Evolutionary conservation across 2,329 filamentous ascomycete species (phyloP).

Genomic region (Rhynchosporium agropyri): DNA sequence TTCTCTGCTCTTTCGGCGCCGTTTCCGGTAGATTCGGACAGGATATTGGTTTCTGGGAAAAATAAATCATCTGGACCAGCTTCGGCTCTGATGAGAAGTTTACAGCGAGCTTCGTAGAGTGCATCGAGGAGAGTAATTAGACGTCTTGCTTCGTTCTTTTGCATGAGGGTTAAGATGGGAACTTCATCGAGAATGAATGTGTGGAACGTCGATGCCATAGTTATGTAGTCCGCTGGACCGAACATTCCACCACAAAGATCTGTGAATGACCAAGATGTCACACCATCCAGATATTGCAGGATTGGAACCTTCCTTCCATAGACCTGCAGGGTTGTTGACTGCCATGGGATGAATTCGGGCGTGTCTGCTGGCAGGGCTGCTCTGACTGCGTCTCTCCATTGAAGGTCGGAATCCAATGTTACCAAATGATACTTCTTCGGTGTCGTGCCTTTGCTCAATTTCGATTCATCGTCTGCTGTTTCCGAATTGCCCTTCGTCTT

Average conservation of each 20-base stretch:
- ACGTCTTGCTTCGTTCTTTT: constrained; percentile 79
- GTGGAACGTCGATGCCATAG: constrained; percentile 77
- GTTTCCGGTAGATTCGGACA: constrained; percentile 21
- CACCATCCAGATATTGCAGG: constrained; percentile 58
- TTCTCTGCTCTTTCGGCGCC: constrained; percentile 45
- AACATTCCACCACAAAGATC: constrained; percentile 67
- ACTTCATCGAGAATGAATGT: constrained; percentile 74
- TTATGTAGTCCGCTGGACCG: constrained; percentile 82
- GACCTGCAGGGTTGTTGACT: constrained; percentile 49
- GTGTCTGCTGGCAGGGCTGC: constrained; percentile 30
- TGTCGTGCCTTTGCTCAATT: constrained; percentile 20
- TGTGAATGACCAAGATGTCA: constrained; percentile 67
- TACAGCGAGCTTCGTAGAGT: constrained; percentile 79
- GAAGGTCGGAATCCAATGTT: constrained; percentile 26
- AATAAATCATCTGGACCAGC: constrained; percentile 74
- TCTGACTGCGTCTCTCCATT: constrained; percentile 36
- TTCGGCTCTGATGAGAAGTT: constrained; percentile 68
- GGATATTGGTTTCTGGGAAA: constrained; percentile 61
- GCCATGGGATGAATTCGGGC: constrained; percentile 46
- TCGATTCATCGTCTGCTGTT: constrained; percentile 10
- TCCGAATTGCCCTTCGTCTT: neutral
- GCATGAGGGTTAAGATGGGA: constrained; percentile 65
- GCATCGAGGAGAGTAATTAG: constrained; percentile 82
- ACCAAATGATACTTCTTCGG: constrained; percentile 39
- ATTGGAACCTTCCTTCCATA: constrained; percentile 68